These are phyloP conservation scores for Royoungia palumana DNA, from an alignment of 768 basidiomycete species.

Conservation along the genomic window DNA sequence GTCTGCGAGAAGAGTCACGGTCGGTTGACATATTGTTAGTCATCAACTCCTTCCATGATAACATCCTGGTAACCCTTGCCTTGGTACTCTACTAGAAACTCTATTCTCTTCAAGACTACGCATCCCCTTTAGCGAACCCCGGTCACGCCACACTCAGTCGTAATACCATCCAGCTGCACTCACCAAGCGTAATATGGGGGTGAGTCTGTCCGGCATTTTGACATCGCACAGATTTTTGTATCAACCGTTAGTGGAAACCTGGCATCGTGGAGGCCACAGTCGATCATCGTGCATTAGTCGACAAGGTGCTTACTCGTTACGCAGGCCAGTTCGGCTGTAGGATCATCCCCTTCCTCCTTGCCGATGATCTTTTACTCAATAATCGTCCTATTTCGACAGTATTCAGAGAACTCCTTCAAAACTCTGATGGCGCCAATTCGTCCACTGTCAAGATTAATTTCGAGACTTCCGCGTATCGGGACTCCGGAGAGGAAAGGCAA, in stretches of 20 bases:
- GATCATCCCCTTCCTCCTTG: background rate
- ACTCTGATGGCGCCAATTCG: conserved; percentile 66
- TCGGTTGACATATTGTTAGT: too few species aligned
- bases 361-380: background rate
- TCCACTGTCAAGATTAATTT: conserved; percentile 76
- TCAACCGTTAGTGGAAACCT: too few species aligned
- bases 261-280: conserved; percentile 33
- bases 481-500: background rate
- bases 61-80: too few species aligned
- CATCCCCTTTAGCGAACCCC: background rate
- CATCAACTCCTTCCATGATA: too few species aligned
- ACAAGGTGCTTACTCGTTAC: conserved; percentile 92
- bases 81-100: background rate
- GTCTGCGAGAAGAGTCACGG: too few species aligned
- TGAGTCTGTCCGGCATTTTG: too few species aligned
- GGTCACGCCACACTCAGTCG: background rate
- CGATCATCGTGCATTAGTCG: conserved; percentile 90
- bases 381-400: conserved; percentile 29
- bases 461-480: conserved; percentile 51
- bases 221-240: too few species aligned
- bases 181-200: too few species aligned
- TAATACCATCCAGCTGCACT: background rate
- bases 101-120: background rate
- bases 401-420: conserved; percentile 50
- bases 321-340: conserved; percentile 84